Evolutionary conservation across 345 rosid genomes (phyloP).

Genomic region (Euphorbia peplus): DNA sequence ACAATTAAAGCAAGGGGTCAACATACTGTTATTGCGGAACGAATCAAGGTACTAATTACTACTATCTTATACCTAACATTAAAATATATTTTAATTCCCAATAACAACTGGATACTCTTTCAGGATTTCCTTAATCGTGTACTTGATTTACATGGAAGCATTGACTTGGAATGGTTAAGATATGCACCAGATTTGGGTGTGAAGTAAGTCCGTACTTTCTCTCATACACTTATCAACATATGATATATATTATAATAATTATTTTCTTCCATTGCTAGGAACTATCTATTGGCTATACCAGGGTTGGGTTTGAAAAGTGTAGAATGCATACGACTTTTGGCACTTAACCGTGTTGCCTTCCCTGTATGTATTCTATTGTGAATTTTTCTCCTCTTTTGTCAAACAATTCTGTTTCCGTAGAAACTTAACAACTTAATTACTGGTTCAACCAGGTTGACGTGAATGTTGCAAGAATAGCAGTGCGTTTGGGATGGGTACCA

Average conservation of each 20-base stretch:
- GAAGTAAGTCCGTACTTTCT: constrained; percentile 37
- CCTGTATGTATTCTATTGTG: constrained; percentile 47
- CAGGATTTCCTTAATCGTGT: constrained; percentile 50
- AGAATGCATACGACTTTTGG: constrained; percentile 61
- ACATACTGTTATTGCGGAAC: constrained; percentile 28
- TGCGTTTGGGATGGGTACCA: constrained; percentile 84
- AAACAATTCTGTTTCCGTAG: neutral
- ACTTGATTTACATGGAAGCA: constrained; percentile 31
- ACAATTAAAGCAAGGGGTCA: constrained; percentile 55
- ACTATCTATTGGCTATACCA: constrained; percentile 39
- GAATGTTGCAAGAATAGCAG: constrained; percentile 69
- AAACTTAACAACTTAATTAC: neutral
- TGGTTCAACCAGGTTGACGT: constrained; percentile 50
- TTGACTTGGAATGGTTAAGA: constrained; percentile 75
- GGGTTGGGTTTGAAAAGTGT: constrained; percentile 76
- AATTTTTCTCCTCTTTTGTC: no score
- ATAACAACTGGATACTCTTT: neutral
- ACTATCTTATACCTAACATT: neutral
- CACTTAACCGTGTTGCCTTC: constrained; percentile 54
- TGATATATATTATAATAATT: neutral
- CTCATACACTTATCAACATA: neutral
- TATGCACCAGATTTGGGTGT: constrained; percentile 49
- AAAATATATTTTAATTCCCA: neutral
- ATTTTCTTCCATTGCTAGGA: constrained; percentile 26
- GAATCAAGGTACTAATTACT: constrained; percentile 41